A percentile compares a stretch with the other conserved stretches of the same genome.
These are phyloP conservation scores for Cochlearia excelsa DNA, from an alignment of 345 rosid genomes.

Conservation along the genomic window DNA sequence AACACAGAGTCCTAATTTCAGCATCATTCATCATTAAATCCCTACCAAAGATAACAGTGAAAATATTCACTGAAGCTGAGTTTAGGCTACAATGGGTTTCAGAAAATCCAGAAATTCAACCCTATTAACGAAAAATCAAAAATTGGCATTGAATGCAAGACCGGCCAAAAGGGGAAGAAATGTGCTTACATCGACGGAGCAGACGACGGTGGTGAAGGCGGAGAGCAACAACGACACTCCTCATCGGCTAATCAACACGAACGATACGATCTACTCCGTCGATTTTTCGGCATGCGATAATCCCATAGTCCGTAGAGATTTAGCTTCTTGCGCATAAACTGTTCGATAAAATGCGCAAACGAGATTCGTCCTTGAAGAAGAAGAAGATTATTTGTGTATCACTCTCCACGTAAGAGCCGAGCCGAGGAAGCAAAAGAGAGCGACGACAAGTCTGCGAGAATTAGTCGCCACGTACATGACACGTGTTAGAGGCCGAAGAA, in stretches of 20 bases:
- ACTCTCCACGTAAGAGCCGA: slow-evolving; percentile 5
- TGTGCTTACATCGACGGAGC: slow-evolving; percentile 37
- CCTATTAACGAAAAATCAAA: background rate
- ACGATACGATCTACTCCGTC: slow-evolving; percentile 24
- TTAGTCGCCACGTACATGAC: slow-evolving; percentile 25
- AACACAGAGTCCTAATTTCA: background rate
- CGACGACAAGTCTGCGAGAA: slow-evolving; percentile 1
- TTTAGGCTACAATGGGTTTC: background rate
- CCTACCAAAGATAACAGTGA: slow-evolving; percentile 8
- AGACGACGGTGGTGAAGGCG: slow-evolving; percentile 50
- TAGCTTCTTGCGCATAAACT: slow-evolving; percentile 22
- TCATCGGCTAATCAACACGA: slow-evolving; percentile 46
- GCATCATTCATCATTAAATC: slow-evolving; percentile 1
- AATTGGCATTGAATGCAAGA: background rate
- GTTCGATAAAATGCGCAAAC: slow-evolving; percentile 49
- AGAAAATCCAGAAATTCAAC: background rate
- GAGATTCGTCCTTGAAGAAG: slow-evolving; percentile 20
- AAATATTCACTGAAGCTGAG: slow-evolving; percentile 14
- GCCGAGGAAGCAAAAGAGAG: background rate
- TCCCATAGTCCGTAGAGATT: slow-evolving; percentile 12
- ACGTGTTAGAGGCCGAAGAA: slow-evolving; percentile 19
- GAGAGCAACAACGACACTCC: slow-evolving; percentile 54
- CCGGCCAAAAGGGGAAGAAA: background rate
- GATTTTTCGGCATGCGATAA: slow-evolving; percentile 1
- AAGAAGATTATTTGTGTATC: slow-evolving; percentile 1